Evolutionary conservation across 2,329 filamentous ascomycete species (phyloP).

Genomic region (Phaeosphaeriaceae sp.): DNA sequence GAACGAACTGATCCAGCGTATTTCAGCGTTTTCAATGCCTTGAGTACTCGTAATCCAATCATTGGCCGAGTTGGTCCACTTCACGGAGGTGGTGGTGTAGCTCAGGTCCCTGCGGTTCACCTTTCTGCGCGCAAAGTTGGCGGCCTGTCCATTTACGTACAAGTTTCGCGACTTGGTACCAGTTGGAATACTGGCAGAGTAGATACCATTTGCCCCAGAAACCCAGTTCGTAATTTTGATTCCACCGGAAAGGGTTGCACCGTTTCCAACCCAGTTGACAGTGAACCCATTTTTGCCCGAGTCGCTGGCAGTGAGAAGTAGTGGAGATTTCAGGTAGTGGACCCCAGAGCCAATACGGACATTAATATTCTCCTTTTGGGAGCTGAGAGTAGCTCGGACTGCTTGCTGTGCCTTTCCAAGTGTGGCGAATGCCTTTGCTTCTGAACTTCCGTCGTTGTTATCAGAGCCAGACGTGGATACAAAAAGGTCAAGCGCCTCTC

Average conservation of each 20-base stretch:
- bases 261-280: conserved; percentile 15
- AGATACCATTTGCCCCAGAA: conserved; percentile 14
- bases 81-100: conserved; percentile 14
- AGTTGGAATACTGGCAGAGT: conserved; percentile 12
- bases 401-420: conserved; percentile 15
- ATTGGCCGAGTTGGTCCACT: conserved; percentile 13
- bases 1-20: conserved; percentile 25
- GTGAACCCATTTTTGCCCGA: conserved; percentile 17
- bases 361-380: conserved; percentile 11
- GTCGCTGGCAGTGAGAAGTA: conserved; percentile 14
- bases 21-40: conserved; percentile 15
- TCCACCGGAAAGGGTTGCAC: conserved; percentile 15
- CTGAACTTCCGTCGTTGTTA: conserved; percentile 9
- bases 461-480: conserved; percentile 47
- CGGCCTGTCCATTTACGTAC: conserved; percentile 22
- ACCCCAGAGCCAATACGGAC: conserved; percentile 14
- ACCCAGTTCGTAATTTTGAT: conserved; percentile 15
- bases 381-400: conserved; percentile 10
- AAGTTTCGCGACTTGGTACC: conserved; percentile 19
- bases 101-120: conserved; percentile 18
- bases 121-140: conserved; percentile 21
- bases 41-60: conserved; percentile 21
- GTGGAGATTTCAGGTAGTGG: conserved; percentile 12
- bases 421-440: conserved; percentile 8
- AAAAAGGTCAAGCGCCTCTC: conserved; percentile 41